Evolutionary conservation across 2,329 filamentous ascomycete species (phyloP).

Genomic region (Penicillium sp.): DNA sequence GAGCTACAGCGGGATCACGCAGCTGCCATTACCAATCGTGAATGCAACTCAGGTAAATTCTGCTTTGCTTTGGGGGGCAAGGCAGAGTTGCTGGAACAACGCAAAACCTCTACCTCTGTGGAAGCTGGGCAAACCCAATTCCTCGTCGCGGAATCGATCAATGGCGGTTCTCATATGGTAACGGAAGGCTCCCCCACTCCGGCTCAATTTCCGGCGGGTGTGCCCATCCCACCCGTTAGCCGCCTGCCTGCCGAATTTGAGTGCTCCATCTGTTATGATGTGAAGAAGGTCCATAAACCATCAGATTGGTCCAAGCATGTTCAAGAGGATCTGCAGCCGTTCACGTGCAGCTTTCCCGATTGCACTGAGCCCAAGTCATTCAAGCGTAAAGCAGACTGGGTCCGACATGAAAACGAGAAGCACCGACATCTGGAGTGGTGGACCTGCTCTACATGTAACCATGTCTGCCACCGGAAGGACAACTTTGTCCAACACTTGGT

Average conservation of each 20-base stretch:
- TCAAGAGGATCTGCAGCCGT: conserved; percentile 89
- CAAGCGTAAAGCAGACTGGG: conserved; percentile 95
- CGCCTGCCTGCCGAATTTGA: conserved; percentile 84
- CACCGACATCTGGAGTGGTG: conserved; percentile 91
- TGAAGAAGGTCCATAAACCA: conserved; percentile 84
- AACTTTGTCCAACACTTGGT: conserved; percentile 93
- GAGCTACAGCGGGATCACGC: conserved; percentile 71
- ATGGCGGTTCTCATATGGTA: conserved; percentile 61
- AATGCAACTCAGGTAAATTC: conserved; percentile 62
- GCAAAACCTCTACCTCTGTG: conserved; percentile 52
- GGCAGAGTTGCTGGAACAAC: conserved; percentile 62
- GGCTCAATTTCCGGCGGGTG: conserved; percentile 76
- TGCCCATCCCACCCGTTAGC: conserved; percentile 76
- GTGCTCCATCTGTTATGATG: conserved; percentile 81
- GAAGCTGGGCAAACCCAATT: conserved; percentile 59
- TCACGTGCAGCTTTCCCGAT: conserved; percentile 84
- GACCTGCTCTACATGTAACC: conserved; percentile 79
- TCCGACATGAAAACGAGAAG: conserved; percentile 88
- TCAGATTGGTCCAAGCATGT: conserved; percentile 98
- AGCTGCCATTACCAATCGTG: conserved; percentile 55
- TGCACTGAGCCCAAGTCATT: conserved; percentile 88
- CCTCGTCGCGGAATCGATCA: conserved; percentile 56
- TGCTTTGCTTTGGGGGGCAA: conserved; percentile 70
- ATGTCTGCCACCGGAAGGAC: conserved; percentile 82
- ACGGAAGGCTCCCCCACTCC: conserved; percentile 68